Evolutionary conservation across 2,329 filamentous ascomycete species (phyloP).

Genomic region (Thelonectria olida): DNA sequence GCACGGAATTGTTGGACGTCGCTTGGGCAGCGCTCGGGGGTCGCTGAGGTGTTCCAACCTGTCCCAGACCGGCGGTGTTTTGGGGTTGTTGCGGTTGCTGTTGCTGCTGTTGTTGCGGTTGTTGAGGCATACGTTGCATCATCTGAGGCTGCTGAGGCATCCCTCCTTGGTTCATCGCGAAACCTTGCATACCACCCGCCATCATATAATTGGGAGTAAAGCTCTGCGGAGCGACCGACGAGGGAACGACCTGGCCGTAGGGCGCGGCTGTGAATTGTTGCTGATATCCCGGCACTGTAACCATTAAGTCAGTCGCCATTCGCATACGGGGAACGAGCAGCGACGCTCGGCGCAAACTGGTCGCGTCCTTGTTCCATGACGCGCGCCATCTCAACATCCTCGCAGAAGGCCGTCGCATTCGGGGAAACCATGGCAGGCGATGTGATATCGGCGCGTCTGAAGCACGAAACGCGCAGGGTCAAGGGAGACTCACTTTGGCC

Average conservation of each 20-base stretch:
- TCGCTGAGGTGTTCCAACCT: slow-evolving; percentile 45
- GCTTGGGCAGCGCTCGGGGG: slow-evolving; percentile 46
- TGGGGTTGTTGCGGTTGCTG: slow-evolving; percentile 36
- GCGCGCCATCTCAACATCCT: slow-evolving; percentile 15
- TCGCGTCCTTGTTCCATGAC: slow-evolving; percentile 21
- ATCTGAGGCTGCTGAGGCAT: slow-evolving; percentile 51
- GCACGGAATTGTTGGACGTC: slow-evolving; percentile 40
- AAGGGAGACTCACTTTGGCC: slow-evolving; percentile 64
- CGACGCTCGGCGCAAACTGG: slow-evolving; percentile 26
- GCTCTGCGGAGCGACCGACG: slow-evolving; percentile 60
- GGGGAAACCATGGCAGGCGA: background rate
- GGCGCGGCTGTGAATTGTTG: slow-evolving; percentile 67
- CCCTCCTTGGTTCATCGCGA: slow-evolving; percentile 62
- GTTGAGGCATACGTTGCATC: slow-evolving; percentile 43
- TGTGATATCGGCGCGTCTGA: slow-evolving; percentile 2
- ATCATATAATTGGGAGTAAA: slow-evolving; percentile 63
- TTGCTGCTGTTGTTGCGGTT: slow-evolving; percentile 44
- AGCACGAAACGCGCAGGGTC: slow-evolving; percentile 17
- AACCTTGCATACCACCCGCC: slow-evolving; percentile 61
- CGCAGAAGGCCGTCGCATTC: background rate
- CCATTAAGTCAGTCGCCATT: slow-evolving; percentile 26
- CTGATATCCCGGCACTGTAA: slow-evolving; percentile 64
- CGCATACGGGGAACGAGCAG: background rate
- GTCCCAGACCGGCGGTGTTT: slow-evolving; percentile 38
- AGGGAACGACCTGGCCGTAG: slow-evolving; percentile 63